Percentiles rank a stretch among this genome's conserved stretches.
Conservation (phyloP, 371 early-diverging fungal species). For the Mucor racemosus region DNA sequence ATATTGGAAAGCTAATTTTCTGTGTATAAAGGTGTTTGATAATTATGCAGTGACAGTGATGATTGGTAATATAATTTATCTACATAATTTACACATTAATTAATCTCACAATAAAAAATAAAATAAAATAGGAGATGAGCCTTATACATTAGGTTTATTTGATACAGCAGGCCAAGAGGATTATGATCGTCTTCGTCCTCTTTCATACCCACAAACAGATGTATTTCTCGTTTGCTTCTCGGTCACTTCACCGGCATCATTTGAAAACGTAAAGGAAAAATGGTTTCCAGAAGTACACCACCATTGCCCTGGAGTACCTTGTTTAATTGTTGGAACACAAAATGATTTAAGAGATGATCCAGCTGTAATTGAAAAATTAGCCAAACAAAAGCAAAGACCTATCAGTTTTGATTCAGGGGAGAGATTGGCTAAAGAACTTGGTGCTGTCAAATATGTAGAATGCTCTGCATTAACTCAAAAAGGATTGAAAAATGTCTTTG, state of each 20-base stretch:
- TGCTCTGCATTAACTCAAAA: constrained; percentile 96
- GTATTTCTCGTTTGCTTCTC: constrained; percentile 97
- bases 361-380: constrained; percentile 79
- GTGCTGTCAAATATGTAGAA: constrained; percentile 97
- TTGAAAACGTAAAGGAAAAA: constrained; percentile 89
- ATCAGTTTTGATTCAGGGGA: constrained; percentile 85
- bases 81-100: too few relatives aligned
- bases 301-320: constrained; percentile 97
- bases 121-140: constrained; percentile 64
- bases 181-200: constrained; percentile 96
- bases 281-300: constrained; percentile 95
- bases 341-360: constrained; percentile 94
- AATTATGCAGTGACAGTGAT: constrained; percentile 99
- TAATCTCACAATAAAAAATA: too few relatives aligned
- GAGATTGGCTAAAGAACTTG: constrained; percentile 84
- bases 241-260: constrained; percentile 94
- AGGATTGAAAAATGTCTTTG: constrained; percentile 97
- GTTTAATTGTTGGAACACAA: constrained; percentile 96
- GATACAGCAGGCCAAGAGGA: constrained; percentile 99
- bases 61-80: constrained; percentile 70
- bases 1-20: background rate
- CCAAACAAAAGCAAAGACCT: constrained; percentile 83
- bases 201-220: constrained; percentile 94
- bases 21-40: constrained; percentile 84
- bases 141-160: constrained; percentile 91